Evolutionary conservation across 495 filamentous ascomycete genomes (phyloP).

Genomic region (Aspergillus sclerotiicarbonarius): DNA sequence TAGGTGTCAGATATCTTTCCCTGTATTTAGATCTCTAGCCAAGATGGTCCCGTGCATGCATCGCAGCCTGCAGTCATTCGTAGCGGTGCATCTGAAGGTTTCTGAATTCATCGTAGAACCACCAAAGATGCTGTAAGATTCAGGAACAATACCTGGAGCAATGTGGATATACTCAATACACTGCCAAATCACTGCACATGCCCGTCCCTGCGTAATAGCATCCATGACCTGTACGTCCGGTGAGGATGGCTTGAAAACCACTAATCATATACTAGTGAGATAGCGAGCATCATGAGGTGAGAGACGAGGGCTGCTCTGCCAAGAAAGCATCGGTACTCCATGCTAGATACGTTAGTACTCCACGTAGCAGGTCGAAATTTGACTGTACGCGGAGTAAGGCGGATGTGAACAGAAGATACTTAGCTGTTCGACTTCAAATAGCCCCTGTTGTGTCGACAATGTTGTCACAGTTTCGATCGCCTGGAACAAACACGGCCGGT

Average conservation of each 20-base stretch:
- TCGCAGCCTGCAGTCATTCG: too few relatives aligned
- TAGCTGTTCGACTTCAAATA: constrained; percentile 23
- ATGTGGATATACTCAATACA: constrained; percentile 21
- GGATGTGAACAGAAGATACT: constrained; percentile 21
- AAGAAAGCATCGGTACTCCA: constrained; percentile 35
- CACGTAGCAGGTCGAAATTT: constrained; percentile 29
- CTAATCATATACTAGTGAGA: constrained; percentile 29
- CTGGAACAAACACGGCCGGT: constrained; percentile 25
- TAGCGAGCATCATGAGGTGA: constrained; percentile 31
- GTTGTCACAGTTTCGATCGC: constrained; percentile 26
- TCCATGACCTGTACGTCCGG: constrained; percentile 24
- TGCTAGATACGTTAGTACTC: constrained; percentile 28
- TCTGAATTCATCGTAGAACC: too few relatives aligned
- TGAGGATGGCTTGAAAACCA: constrained; percentile 25
- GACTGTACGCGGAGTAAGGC: constrained; percentile 25
- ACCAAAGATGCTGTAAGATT: too few relatives aligned
- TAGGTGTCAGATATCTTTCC: too few relatives aligned
- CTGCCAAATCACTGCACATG: constrained; percentile 32
- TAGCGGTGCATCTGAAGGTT: too few relatives aligned
- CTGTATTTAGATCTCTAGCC: too few relatives aligned
- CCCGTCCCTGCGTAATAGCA: constrained; percentile 24
- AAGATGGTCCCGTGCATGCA: too few relatives aligned
- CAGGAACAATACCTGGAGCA: too few relatives aligned
- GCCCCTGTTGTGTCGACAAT: constrained; percentile 24
- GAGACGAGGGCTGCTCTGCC: constrained; percentile 26